Conservation (phyloP, 2,329 filamentous ascomycete genomes). For the Xylaria sp. region DNA sequence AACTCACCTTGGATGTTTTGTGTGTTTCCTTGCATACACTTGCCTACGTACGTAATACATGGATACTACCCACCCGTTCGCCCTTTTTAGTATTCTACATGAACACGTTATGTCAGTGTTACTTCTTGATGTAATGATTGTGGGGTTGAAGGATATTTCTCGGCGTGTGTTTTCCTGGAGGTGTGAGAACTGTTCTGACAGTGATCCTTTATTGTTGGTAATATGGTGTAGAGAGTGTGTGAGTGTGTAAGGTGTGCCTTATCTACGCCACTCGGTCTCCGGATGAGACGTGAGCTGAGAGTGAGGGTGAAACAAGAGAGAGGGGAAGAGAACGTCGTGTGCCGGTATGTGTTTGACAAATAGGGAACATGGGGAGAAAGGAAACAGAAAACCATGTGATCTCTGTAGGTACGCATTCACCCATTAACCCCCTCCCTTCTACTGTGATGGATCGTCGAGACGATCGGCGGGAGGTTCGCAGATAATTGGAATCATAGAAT, state of each 20-base stretch:
- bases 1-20: not conserved
- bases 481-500: not conserved
- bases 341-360: not conserved
- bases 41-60: not conserved
- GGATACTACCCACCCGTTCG: not conserved
- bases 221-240: not conserved
- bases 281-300: slow-evolving; percentile 22
- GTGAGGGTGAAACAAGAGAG: not conserved
- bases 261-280: slow-evolving; percentile 23
- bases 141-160: not conserved
- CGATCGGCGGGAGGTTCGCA: not conserved
- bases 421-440: not conserved
- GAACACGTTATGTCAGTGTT: not conserved
- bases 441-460: slow-evolving; percentile 1
- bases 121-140: not conserved
- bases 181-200: not conserved
- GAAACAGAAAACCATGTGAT: not conserved
- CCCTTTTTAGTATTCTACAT: slow-evolving; percentile 3
- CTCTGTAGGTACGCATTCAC: not conserved
- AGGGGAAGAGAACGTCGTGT: not conserved
- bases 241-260: not conserved
- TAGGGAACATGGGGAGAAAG: not conserved
- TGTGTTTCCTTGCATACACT: not conserved
- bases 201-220: slow-evolving; percentile 5
- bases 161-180: not conserved